Conservation (phyloP, 2,329 filamentous ascomycete genomes). For the Penicillium sp. region DNA sequence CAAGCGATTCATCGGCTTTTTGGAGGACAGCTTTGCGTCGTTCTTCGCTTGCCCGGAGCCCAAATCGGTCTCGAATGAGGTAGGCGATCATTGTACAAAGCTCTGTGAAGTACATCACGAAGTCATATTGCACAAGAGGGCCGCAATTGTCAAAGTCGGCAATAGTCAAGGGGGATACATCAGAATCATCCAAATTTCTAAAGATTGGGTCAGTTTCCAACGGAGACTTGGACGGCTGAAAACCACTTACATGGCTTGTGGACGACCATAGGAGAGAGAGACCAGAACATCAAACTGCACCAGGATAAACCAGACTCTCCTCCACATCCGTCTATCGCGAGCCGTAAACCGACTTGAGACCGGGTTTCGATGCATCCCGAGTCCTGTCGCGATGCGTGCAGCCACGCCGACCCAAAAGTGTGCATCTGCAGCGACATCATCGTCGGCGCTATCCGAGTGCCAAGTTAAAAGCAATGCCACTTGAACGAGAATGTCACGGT, state of each 20-base stretch:
- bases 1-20: slow-evolving; percentile 40
- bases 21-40: slow-evolving; percentile 39
- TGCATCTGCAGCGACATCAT: slow-evolving; percentile 51
- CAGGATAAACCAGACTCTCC: slow-evolving; percentile 42
- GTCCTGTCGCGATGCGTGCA: slow-evolving; percentile 47
- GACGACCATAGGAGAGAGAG: slow-evolving; percentile 47
- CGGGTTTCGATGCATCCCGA: slow-evolving; percentile 50
- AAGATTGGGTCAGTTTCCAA: slow-evolving; percentile 2
- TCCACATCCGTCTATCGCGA: slow-evolving; percentile 41
- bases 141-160: slow-evolving; percentile 47
- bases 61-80: slow-evolving; percentile 40
- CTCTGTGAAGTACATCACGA: slow-evolving; percentile 46
- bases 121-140: slow-evolving; percentile 40
- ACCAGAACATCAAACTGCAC: slow-evolving; percentile 44
- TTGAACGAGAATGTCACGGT: slow-evolving; percentile 51
- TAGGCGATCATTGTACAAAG: slow-evolving; percentile 49
- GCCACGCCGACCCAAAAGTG: slow-evolving; percentile 52
- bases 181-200: slow-evolving; percentile 48
- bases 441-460: slow-evolving; percentile 50
- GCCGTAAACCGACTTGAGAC: slow-evolving; percentile 39
- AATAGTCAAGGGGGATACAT: slow-evolving; percentile 43
- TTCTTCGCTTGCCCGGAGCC: slow-evolving; percentile 36
- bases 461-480: slow-evolving; percentile 51
- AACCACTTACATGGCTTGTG: slow-evolving; percentile 44
- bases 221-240: background rate